These are phyloP conservation scores for Staphylotrichum tortipilum DNA, from an alignment of 495 filamentous ascomycete genomes.

Conservation along the genomic window DNA sequence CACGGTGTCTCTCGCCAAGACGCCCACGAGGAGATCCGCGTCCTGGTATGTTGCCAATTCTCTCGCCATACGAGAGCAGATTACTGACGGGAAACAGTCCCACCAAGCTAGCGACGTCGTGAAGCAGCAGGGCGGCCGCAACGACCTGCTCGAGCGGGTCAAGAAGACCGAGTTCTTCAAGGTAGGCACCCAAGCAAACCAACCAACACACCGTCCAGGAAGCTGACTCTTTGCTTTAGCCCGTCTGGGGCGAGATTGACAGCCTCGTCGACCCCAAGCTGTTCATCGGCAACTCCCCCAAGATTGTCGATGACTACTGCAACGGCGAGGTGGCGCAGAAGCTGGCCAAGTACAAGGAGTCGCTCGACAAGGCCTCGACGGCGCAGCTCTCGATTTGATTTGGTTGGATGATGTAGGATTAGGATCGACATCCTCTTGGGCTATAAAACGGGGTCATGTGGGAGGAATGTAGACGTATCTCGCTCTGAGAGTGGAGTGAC, in stretches of 20 bases:
- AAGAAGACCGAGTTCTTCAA: constrained; percentile 67
- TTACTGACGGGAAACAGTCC: constrained; percentile 28
- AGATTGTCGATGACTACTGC: constrained; percentile 42
- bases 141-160: constrained; percentile 80
- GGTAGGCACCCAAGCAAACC: neutral
- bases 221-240: too few species aligned
- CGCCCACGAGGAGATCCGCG: constrained; percentile 84
- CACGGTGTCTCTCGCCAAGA: constrained; percentile 76
- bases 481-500: neutral
- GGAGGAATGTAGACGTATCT: neutral
- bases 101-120: constrained; percentile 75
- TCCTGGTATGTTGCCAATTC: constrained; percentile 39
- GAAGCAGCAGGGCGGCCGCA: constrained; percentile 66
- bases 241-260: constrained; percentile 71
- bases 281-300: constrained; percentile 52
- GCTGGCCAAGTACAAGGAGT: constrained; percentile 20
- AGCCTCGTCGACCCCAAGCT: constrained; percentile 58
- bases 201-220: too few species aligned
- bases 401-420: neutral
- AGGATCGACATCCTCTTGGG: neutral
- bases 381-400: constrained; percentile 25
- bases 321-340: constrained; percentile 21
- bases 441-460: neutral
- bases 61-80: neutral
- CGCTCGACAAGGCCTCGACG: constrained; percentile 14